phyloP scores from a whole-genome alignment of 768 basidiomycete species.

The Lyophyllum semitale region DNA sequence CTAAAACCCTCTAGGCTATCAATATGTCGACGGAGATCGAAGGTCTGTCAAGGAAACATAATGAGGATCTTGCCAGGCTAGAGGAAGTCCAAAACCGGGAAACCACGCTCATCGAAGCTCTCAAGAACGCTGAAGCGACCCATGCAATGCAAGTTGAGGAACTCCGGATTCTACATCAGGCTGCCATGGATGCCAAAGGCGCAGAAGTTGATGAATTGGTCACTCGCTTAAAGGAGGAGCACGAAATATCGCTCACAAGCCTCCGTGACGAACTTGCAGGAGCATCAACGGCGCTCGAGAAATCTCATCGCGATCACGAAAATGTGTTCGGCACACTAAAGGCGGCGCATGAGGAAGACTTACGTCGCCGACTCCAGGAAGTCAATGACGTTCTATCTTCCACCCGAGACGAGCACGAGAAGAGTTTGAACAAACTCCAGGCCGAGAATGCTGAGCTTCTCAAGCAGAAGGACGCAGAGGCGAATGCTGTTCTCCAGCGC shows the following conservation, averaged over 20 bases:
- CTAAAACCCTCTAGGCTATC: conserved; percentile 48
- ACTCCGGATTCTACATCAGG: conserved; percentile 38
- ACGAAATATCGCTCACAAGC: conserved; percentile 37
- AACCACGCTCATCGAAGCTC: conserved; percentile 47
- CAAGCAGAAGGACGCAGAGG: conserved; percentile 63
- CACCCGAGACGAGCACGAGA: conserved; percentile 57
- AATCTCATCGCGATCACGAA: conserved; percentile 59
- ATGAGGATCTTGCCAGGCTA: conserved; percentile 50
- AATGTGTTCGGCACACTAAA: conserved; percentile 59
- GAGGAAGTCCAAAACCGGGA: conserved; percentile 62
- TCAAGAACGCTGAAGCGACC: conserved; percentile 24
- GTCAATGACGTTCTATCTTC: conserved; percentile 50
- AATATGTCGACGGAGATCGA: conserved; percentile 92
- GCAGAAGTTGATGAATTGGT: conserved; percentile 45
- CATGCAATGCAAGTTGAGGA: conserved; percentile 45
- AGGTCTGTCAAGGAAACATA: conserved; percentile 63
- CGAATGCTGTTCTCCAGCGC: conserved; percentile 56
- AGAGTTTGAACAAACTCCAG: conserved; percentile 43
- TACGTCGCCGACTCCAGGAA: conserved; percentile 56
- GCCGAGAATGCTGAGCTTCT: conserved; percentile 56
- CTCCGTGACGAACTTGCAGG: conserved; percentile 47
- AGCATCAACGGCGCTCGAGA: conserved; percentile 43
- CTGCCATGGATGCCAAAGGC: conserved; percentile 24
- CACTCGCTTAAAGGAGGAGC: conserved; percentile 49
- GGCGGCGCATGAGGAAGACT: conserved; percentile 52